Evolutionary conservation across 192 early-diverging fungal genomes (phyloP), one percentile per base, ranked within the genome.

Genomic region (Podila clonocystis): DNA sequence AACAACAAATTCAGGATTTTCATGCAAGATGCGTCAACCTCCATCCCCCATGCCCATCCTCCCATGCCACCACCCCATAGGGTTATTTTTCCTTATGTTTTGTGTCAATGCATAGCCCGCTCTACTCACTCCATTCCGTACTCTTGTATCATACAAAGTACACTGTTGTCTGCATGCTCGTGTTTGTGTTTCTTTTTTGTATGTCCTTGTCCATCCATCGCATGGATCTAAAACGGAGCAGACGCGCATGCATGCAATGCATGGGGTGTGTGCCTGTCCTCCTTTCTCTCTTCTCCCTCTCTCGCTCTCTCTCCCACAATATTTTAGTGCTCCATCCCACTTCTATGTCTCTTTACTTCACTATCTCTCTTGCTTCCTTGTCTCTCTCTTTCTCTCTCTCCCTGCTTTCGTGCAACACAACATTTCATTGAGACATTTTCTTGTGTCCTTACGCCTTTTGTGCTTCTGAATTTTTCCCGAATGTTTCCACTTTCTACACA

Each of bases 381-480:
- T 55, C 20, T 20, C 8, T 55, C 50, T 55, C 50, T 55, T n/a
- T 55, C 50, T 55, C 50, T 2, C 24, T 55, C n/a, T 55, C 52
- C 63, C 45, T 48, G 29, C 45, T 50, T 50, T 50, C 33, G 11
- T 28, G n/a, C 9, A 24, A 33, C 12, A n/a, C 33, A 17, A 13
- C 36, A 65, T 20, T 50, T 38, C 26, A 41, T 30, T 65, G 63
- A 49, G 41, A 30, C 45, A 50, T 50, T 49, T 65, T 26, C 45
- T 8, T 50, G 45, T 65, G 7, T 50, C 24, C 19, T 36, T 45
- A 45, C 41, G 41, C 41, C 41, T 45, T 45, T 45, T 45, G 41
- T 45, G 41, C 41, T 15, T 36, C 34, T 45, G 41, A 17, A 12
- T 15, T 45, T 45, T 17, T 17, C 41, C 41, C 41, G 41, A 45